Base-by-base conservation (phyloP, 1,284 basidiomycete species). In the Kalmanozyma brasiliensis region DNA sequence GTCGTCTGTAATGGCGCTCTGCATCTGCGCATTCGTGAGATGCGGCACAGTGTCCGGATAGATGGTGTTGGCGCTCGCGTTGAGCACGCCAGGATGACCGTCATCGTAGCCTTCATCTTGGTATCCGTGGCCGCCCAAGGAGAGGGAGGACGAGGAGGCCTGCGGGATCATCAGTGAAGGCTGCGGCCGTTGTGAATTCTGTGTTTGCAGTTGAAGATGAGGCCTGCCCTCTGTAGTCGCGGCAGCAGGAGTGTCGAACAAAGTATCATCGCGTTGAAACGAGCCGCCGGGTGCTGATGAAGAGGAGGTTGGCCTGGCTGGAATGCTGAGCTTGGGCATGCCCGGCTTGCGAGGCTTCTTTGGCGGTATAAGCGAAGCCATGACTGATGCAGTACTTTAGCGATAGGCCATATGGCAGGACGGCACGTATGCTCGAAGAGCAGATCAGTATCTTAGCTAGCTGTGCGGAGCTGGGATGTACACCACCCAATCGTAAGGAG, bases 291-390 rank as follows among this genome's bases (percentile, higher is more conserved):
- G 57, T n/a, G 65, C 53, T 11, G 60, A 62, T 16, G 65, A 68
- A 7, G 70, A 64, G 1, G 70, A 58, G 9, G 70, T 43, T 11
- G 66, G 68, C 17, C 63, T 29, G 1, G 55, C 47, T 1, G 76
- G 74, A 23, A 79, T 70, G 29, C 62, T 49, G 17, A 81, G 72
- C 51, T 80, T 81, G n/a, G 79, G 79, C 73, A 77, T 68, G n/a
- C 75, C 77, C 23, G 62, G 61, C 58, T 72, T 63, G 49, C 66
- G 65, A 13, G 71, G 71, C 43, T 74, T 61, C 52, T 73, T 76
- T 19, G 79, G 79, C 2, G 79, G 79, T 34, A 81, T 80, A 26
- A 81, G 51, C 19, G 77, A 80, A 20, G 70, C 64, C 73, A 75
- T 77, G 35, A 3, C 43, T 43, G 46, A 49, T 11, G 17, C 8